These are phyloP conservation scores for Corylus heterophylla DNA, from an alignment of 306 rosid species.

Conservation along the genomic window DNA sequence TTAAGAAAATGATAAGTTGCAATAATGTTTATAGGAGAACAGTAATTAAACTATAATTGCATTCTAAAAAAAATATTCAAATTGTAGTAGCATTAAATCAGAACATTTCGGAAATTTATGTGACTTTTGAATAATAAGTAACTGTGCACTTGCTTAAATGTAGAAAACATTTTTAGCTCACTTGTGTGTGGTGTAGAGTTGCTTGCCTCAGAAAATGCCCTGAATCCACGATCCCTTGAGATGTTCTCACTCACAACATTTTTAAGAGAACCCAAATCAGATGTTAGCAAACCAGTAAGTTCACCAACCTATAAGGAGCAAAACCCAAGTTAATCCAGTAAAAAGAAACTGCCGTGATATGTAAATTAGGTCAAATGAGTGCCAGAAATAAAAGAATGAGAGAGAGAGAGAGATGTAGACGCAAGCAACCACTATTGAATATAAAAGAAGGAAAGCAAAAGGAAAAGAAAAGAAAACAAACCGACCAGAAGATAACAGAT, in stretches of 20 bases:
- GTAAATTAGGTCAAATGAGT: neutral
- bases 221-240: constrained; percentile 95
- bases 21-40: constrained; percentile 4
- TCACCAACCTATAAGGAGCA: constrained; percentile 75
- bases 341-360: constrained; percentile 1
- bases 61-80: constrained; percentile 4
- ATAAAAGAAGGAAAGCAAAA: neutral
- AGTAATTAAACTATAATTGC: constrained; percentile 10
- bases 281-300: constrained; percentile 85
- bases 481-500: neutral
- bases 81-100: constrained; percentile 16
- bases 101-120: constrained; percentile 22
- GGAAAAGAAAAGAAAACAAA: constrained; percentile 6
- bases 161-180: constrained; percentile 79
- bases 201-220: constrained; percentile 99
- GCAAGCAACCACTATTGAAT: neutral
- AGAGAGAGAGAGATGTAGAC: neutral
- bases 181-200: constrained; percentile 88
- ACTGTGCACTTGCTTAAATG: constrained; percentile 50
- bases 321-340: constrained; percentile 38
- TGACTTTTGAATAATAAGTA: constrained; percentile 29
- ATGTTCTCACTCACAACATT: constrained; percentile 75
- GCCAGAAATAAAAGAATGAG: neutral
- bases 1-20: constrained; percentile 12
- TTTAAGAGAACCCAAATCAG: constrained; percentile 88